Evolutionary conservation across 257 asterid species (phyloP).

Genomic region (Solanum commersonii): DNA sequence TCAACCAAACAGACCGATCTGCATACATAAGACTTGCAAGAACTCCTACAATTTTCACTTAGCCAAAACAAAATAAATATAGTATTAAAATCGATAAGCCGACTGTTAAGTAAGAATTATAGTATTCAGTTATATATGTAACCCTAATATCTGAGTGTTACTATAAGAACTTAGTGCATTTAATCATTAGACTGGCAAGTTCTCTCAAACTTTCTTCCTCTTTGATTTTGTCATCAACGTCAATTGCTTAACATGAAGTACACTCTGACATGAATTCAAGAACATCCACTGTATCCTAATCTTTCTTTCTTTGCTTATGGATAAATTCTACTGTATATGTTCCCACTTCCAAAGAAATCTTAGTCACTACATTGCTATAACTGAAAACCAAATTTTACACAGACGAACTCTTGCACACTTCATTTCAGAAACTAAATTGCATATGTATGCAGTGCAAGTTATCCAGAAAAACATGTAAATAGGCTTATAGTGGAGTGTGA

Average conservation of each 20-base stretch:
- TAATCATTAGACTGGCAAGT: not conserved
- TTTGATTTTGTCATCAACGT: not conserved
- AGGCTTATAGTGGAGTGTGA: no score
- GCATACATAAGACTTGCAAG: not conserved
- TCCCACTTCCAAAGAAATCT: not conserved
- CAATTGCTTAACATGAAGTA: not conserved
- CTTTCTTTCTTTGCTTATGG: not conserved
- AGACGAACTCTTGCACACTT: not conserved
- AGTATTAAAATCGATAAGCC: not conserved
- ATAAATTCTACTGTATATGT: not conserved
- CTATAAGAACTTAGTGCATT: not conserved
- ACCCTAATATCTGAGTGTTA: not conserved
- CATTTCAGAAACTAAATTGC: not conserved
- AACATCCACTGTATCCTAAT: not conserved
- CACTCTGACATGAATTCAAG: not conserved
- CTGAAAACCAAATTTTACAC: no score
- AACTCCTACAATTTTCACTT: not conserved
- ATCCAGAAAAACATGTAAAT: no score
- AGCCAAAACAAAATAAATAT: not conserved
- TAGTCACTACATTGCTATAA: not conserved
- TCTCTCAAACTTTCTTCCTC: not conserved
- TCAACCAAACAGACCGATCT: not conserved
- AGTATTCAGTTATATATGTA: not conserved
- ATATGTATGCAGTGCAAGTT: no score
- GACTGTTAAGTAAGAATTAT: not conserved